Evolutionary conservation across 2,329 filamentous ascomycete species (phyloP), one percentile per base, ranked within the genome.

Genomic region (Epichloe sibirici): DNA sequence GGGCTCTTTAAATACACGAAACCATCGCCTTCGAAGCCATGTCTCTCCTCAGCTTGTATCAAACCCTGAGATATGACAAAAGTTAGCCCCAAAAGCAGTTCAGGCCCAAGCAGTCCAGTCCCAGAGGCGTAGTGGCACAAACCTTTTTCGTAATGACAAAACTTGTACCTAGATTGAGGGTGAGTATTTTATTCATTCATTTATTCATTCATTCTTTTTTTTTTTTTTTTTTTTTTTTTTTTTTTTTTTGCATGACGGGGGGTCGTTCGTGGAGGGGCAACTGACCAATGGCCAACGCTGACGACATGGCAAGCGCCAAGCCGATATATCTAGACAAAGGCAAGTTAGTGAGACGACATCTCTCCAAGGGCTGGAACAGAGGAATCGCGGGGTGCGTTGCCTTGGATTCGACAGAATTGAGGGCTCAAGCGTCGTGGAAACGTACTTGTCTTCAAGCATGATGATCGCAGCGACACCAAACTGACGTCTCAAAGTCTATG

Each of bases 101-200:
- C 31, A 31, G 31, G 31, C 31, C 31, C 31, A 4, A 31, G 9
- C 11, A 31, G 31, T 31, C 31, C 28, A 31, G 28, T 31, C 31
- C 8, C 9, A 38, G 17, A 34, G 3, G 4, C 45, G 7, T 37
- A 38, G 38, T 21, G 25, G 31, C 4, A 21, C 40, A 60, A 64
- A 93, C 88, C 80, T 96, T 97, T 74, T 98, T 98, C 47, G 94
- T 98, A 64, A 98, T 96, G 61, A 98, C 91, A 70, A 98, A 98
- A 78, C 90, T 95, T 49, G 88, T 90, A 65, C 90, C 89, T 93
- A 61, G 54, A 40, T 42, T 45, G 51, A 47, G 53, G 52, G 58
- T 66, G 54, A 53, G 58, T 31, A 11, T 4, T 31, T 31, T 1
- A 21, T 21, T 21, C 17, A 21, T 21, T 2, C 17, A 21, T 21